Base-by-base conservation (phyloP, 805 yeast species). In the Starmerella floris region DNA sequence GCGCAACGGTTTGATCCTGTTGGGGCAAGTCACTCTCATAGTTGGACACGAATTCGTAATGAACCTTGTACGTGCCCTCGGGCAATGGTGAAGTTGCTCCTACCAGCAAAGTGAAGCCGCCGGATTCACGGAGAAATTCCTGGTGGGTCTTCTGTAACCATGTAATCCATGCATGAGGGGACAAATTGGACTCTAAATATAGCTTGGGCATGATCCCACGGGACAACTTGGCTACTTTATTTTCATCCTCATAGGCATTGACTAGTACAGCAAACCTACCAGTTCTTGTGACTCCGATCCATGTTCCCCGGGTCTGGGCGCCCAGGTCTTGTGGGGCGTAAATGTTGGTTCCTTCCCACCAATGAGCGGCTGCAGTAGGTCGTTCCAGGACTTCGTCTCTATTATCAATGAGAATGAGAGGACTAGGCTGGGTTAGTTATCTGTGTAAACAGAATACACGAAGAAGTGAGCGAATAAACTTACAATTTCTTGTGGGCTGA, bases 331-430 rank as follows among this genome's bases (percentile, higher is more conserved):
- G 62, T 0, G 96, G 96, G 6, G 80, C 71, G 10, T 83, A 56
- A 1, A 79, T 62, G 10, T 55, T 58, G 39, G 64, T 61, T 46
- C 61, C 42, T 44, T 65, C 59, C 66, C 68, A 60, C 66, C 68
- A 62, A 40, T 57, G 53, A 30, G 88, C 78, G n/a, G 59, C 56
- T 41, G 71, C 68, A 0, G 97, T 88, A 2, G 78, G 76, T 39
- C 98, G 63, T 35, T 67, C 70, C 56, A 81, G 76, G 53, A 64
- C 82, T 59, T 91, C 98, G 57, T 91, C 98, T 36, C 98, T 61
- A 56, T 88, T 88, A 3, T 95, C 83, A 3, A 83, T 62, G 4
- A 84, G 57, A 2, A 88, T 71, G 31, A 88, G 65, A 1, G 93
- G 82, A 52, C 65, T 62, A 2, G 4, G 11, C 23, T 10, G n/a